Evolutionary conservation across 768 basidiomycete genomes (phyloP), one percentile per base, ranked within the genome.

Genomic region (Pluteus cervinus): DNA sequence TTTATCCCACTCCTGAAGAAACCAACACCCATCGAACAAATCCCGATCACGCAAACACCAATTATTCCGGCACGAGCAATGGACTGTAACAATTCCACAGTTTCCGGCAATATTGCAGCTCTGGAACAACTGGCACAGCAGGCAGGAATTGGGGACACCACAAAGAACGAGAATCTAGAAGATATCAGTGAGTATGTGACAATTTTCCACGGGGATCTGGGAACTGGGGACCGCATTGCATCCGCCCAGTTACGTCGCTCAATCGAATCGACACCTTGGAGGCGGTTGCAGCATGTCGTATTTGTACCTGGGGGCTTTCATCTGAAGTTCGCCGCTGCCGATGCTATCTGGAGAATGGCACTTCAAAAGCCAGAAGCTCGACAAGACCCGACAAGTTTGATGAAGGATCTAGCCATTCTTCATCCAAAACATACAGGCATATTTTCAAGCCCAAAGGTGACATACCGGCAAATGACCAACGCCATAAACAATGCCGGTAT

Each of bases 401-500:
- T 59, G 28, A 18, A 43, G 11, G 44, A 47, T 23, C 25, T 56
- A 12, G 47, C 12, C 4, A 10, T 36, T 1, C 20, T 54, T 1
- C 44, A 45, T 0, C 58, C 54, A 3, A 35, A 43, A 10, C 52
- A 62, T 39, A 56, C 47, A 0, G 52, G 45, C 0, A 58, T 53
- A 15, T 46, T 54, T 30, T 36, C 15, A 2, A 23, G 45, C 2
- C n/a, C n/a, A n/a, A 54, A 59, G 17, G 58, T 58, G 3, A 50
- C 49, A 4, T 63, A 57, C 30, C 46, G 48, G 0, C 29, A 42
- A 12, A 62, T 57, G 49, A 60, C 62, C 25, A 36, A 61, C 11
- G 26, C 58, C 1, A 56, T 65, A 7, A 11, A 10, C 0, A 44
- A 65, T 32, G 40, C 15, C 10, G 51, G 50, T 0, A 45, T 38